Evolutionary conservation across 192 early-diverging fungal species (phyloP).

Genomic region (Mortierella alpina): DNA sequence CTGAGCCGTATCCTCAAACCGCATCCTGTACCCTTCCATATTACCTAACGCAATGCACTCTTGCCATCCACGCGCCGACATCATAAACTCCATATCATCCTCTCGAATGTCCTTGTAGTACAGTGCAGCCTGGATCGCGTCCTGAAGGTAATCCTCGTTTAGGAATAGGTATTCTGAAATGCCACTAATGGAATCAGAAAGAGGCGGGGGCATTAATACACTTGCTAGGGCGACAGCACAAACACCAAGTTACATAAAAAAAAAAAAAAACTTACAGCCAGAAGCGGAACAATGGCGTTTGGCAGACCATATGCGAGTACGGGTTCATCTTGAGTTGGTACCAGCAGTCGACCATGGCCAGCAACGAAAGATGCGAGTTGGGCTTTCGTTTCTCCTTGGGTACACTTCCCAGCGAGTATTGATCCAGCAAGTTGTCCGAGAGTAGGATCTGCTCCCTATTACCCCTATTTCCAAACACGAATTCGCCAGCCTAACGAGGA

Average conservation of each 20-base stretch:
- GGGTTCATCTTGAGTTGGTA: constrained; percentile 84
- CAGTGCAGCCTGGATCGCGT: constrained; percentile 87
- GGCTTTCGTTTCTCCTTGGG: constrained; percentile 73
- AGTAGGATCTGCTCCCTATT: constrained; percentile 77
- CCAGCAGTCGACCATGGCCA: constrained; percentile 97
- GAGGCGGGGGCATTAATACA: not conserved
- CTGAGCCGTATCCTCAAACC: constrained; percentile 85
- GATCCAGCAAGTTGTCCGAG: constrained; percentile 84
- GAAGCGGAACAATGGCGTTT: constrained; percentile 94
- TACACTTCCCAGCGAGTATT: constrained; percentile 89
- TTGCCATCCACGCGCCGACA: constrained; percentile 93
- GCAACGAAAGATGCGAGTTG: constrained; percentile 94
- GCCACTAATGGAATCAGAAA: constrained; percentile 63
- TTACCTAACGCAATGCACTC: constrained; percentile 87
- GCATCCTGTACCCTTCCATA: constrained; percentile 83
- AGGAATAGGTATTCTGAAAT: constrained; percentile 95
- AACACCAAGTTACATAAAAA: not conserved
- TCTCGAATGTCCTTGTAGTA: constrained; percentile 77
- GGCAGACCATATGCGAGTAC: constrained; percentile 94
- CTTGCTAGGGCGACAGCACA: not conserved
- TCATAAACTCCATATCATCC: constrained; percentile 91
- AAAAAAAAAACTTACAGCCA: constrained; percentile 71
- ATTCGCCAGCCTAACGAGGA: constrained; percentile 73
- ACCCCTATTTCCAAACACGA: constrained; percentile 82
- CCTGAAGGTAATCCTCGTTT: constrained; percentile 83